These are phyloP conservation scores for Lotmaria passim DNA, from an alignment of 208 protist species.

Conservation along the genomic window DNA sequence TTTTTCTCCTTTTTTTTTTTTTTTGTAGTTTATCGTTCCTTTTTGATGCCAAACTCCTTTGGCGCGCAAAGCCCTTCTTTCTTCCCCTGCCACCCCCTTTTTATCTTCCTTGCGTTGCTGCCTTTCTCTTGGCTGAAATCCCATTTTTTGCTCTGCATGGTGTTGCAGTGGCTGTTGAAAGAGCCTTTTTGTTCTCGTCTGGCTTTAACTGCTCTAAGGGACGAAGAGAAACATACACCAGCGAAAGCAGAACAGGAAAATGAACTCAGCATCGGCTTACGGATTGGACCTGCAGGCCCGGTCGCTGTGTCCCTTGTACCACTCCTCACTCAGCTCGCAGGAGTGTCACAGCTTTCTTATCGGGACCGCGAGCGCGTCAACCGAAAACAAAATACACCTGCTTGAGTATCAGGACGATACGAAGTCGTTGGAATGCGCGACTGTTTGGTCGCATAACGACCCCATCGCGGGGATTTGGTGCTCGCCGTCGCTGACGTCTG, in stretches of 20 bases:
- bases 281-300: constrained; percentile 64
- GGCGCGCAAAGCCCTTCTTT: neutral
- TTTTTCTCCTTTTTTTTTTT: too few species aligned
- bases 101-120: neutral
- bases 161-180: neutral
- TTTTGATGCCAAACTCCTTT: neutral
- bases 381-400: constrained; percentile 77
- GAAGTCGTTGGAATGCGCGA: constrained; percentile 59
- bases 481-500: constrained; percentile 56
- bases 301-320: constrained; percentile 64
- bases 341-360: constrained; percentile 75
- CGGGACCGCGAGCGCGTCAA: constrained; percentile 50
- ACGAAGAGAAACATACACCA: neutral
- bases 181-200: neutral
- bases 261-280: constrained; percentile 58
- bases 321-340: constrained; percentile 39
- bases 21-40: too few species aligned
- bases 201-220: neutral
- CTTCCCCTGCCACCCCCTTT: neutral
- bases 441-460: constrained; percentile 65
- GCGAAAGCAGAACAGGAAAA: constrained; percentile 1
- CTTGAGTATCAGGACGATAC: constrained; percentile 78
- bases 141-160: neutral
- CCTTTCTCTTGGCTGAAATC: neutral
- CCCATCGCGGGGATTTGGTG: constrained; percentile 68